Conservation (phyloP, 169 alveolate species). For the Plasmodium vinckei region DNA sequence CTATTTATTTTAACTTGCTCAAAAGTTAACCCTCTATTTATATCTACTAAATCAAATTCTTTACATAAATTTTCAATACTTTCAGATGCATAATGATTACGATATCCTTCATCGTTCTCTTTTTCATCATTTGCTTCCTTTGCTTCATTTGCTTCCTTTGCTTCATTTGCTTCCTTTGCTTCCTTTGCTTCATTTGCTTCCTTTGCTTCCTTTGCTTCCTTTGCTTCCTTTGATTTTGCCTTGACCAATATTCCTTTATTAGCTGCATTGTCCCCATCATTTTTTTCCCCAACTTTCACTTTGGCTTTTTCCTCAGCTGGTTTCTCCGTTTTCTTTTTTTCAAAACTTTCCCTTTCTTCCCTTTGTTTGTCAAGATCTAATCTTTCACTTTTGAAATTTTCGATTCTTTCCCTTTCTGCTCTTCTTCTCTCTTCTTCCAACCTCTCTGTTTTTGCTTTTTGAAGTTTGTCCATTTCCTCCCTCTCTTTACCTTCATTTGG, state of each 20-base stretch:
- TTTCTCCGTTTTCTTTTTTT: not conserved
- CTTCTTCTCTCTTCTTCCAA: too few relatives aligned
- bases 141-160: conserved; percentile 78
- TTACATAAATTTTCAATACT: conserved; percentile 82
- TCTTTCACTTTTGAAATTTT: conserved; percentile 21
- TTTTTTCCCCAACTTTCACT: not conserved
- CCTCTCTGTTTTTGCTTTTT: too few relatives aligned
- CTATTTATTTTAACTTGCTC: conserved; percentile 85
- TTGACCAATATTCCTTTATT: conserved; percentile 39
- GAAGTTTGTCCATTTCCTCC: too few relatives aligned
- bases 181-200: conserved; percentile 54
- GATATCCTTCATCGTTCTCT: conserved; percentile 75
- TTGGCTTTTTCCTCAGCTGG: not conserved
- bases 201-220: conserved; percentile 68
- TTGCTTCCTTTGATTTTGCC: conserved; percentile 79
- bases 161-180: conserved; percentile 78
- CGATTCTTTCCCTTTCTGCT: conserved; percentile 7
- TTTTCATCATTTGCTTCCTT: conserved; percentile 75
- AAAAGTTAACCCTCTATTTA: conserved; percentile 80
- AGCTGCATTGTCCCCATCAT: not conserved
- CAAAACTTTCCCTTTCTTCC: not conserved
- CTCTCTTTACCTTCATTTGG: too few relatives aligned
- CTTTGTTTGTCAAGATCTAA: conserved; percentile 27
- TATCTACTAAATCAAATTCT: conserved; percentile 84
- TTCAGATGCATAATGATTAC: conserved; percentile 80